Base-by-base conservation (phyloP, 352 stramenopile species). In the Phytophthora boehmeriae region DNA sequence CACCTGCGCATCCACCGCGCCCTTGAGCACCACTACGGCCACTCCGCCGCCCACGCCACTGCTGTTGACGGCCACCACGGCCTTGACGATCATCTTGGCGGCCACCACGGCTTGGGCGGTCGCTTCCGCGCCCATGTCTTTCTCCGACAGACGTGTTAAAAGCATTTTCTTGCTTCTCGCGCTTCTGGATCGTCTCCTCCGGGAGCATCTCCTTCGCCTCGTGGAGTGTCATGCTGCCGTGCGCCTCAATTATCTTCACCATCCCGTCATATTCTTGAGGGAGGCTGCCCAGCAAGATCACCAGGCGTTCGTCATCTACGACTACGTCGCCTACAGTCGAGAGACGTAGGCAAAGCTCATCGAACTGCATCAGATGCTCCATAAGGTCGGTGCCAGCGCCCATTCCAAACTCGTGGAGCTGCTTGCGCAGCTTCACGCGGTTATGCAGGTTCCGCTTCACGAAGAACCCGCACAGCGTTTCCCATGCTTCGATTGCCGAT, bases 371-470 rank as follows among this genome's bases (percentile, higher is more conserved):
- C 30, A 36, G 11, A 11, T 36, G 30, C 30, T 36, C 6, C 30
- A 36, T 36, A 1, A 49, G 27, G 25, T 49, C 34, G 35, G 35
- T n/a, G 36, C 39, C 49, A 56, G 30, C 30, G 11, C n/a, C 13
- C 36, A 39, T 54, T 0, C 9, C 22, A 16, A 54, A 56, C 28
- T 63, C 55, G 13, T 63, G 42, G 0, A 69, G 23, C 36, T 59
- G 45, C 46, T 59, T 63, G n/a, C 53, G 53, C 8, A 64, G 39
- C 45, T 64, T 44, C 1, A 62, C 30, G 35, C 43, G 54, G 25
- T 54, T 62, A 30, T 54, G 43, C 17, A 62, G 22, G 17, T 25
- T 64, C 9, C 28, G 36, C n/a, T 69, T 64, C 17, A 58, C 61
- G 50, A 59, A 55, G 30, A 63, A 65, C 11, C 9, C n/a, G 1